Conservation (phyloP, 345 rosid species). For the Gossypium sturtianum region DNA sequence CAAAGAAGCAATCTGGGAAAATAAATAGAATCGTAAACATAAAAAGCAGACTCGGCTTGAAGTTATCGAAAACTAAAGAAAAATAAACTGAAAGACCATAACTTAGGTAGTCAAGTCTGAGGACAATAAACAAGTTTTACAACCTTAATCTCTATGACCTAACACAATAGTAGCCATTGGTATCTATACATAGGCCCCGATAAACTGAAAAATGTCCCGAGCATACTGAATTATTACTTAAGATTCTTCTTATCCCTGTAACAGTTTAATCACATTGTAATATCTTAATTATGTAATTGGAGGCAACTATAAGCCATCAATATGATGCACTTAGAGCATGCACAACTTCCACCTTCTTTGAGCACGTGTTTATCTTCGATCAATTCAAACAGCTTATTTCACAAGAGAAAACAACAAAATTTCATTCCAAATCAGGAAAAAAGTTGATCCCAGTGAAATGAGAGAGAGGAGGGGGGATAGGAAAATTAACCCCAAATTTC, state of each 20-base stretch:
- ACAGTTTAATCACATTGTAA: not conserved
- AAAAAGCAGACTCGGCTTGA: not conserved
- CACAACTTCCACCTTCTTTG: not conserved
- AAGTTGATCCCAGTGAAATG: not conserved
- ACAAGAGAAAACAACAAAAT: not conserved
- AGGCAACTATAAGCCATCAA: not conserved
- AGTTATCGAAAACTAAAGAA: not conserved
- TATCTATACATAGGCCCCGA: not conserved
- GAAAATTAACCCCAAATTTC: not conserved
- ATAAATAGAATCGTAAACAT: conserved; percentile 14
- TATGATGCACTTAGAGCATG: not conserved
- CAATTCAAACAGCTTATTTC: not conserved
- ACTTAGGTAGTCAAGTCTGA: not conserved
- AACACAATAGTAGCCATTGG: not conserved
- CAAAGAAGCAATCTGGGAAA: conserved; percentile 81
- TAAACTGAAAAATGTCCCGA: not conserved
- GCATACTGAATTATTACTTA: not conserved
- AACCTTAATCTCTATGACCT: not conserved
- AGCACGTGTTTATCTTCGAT: not conserved
- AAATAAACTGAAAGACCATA: not conserved
- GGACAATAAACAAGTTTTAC: not conserved
- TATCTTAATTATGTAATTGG: not conserved
- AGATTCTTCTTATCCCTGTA: not conserved
- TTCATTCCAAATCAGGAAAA: not conserved
- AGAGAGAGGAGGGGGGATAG: not conserved